Percentiles rank a stretch among this genome's conserved stretches.
These are phyloP conservation scores for Porogramme epimiltina DNA, from an alignment of 1,284 basidiomycete species.

Conservation along the genomic window DNA sequence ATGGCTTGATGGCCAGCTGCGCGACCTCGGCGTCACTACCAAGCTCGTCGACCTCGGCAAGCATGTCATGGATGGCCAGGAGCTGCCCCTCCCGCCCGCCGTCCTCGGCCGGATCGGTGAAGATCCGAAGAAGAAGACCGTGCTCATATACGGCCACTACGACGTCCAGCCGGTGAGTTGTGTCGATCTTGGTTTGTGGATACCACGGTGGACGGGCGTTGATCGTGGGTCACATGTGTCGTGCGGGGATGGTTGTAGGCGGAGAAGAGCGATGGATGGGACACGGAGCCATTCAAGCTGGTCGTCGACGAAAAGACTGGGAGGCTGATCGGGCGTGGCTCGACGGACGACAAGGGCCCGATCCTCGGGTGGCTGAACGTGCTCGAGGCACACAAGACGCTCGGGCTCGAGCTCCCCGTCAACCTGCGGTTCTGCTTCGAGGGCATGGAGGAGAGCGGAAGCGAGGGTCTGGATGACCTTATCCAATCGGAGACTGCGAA, in stretches of 20 bases:
- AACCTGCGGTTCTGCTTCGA: constrained; percentile 96
- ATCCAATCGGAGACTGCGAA: constrained; percentile 79
- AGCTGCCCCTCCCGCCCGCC: constrained; percentile 83
- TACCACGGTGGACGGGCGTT: too few relatives aligned
- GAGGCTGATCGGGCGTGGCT: constrained; percentile 86
- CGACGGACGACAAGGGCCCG: constrained; percentile 94
- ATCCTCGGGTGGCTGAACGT: constrained; percentile 95
- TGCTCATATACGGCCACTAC: constrained; percentile 91
- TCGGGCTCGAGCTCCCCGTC: constrained; percentile 83
- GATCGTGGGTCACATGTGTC: not conserved
- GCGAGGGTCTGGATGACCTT: constrained; percentile 91
- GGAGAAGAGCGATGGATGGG: constrained; percentile 85
- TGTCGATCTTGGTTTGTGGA: too few relatives aligned
- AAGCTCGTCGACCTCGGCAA: constrained; percentile 77
- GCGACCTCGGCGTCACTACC: constrained; percentile 75
- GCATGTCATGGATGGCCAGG: constrained; percentile 81
- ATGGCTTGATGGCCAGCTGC: constrained; percentile 77
- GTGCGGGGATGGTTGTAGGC: constrained; percentile 41
- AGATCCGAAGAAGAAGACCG: constrained; percentile 88
- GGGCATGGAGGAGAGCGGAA: constrained; percentile 98
- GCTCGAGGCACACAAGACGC: constrained; percentile 82
- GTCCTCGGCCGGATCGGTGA: constrained; percentile 86
- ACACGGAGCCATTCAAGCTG: constrained; percentile 89
- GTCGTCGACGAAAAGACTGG: constrained; percentile 68
- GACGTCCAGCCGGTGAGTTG: constrained; percentile 80